Evolutionary conservation across 169 alveolate genomes (phyloP), one percentile per base, ranked within the genome.

Genomic region (Plasmodium gaboni): DNA sequence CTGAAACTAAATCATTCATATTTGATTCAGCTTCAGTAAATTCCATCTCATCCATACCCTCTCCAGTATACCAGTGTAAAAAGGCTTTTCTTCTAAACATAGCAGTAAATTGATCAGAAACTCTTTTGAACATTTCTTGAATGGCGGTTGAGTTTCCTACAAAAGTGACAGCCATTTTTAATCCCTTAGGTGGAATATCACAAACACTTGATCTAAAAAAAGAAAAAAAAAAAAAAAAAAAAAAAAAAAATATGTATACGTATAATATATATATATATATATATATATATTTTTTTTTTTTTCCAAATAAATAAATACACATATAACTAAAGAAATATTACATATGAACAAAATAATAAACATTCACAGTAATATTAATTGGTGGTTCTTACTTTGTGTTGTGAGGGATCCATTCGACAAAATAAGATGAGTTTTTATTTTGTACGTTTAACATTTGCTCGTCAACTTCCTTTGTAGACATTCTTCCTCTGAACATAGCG

Each of bases 31-130:
- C 99, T 92, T 98, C 99, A 32, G 99, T 97, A 96, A 98, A 98
- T 91, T 98, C 99, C 99, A 98, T 98, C 94, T 98, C 99, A 95
- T 98, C 99, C 99, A 98, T 98, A 63, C 99, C 99, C 93, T 98
- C 99, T 26, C 99, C 99, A 28, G 99, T 97, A 95, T 96, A 98
- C 99, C 99, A 97, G 94, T 98, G 99, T 60, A 98, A 96, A 98
- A 97, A 98, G 74, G 99, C 99, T 95, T 98, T 98, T 88, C 99
- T 96, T 93, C 99, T 97, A 97, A 98, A 98, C 99, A 97, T 97
- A 73, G 98, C 99, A 53, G 99, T 97, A 95, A 98, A 98, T 88
- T 98, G 97, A 93, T 98, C 99, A 64, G 99, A 98, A 50, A 98
- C 99, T 64, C 99, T 95, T 95, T 97, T 97, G 97, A 98, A 98